Percentiles rank a stretch among this genome's conserved stretches.
Conservation (phyloP, 2,329 filamentous ascomycete genomes). For the Clonostachys sp. region DNA sequence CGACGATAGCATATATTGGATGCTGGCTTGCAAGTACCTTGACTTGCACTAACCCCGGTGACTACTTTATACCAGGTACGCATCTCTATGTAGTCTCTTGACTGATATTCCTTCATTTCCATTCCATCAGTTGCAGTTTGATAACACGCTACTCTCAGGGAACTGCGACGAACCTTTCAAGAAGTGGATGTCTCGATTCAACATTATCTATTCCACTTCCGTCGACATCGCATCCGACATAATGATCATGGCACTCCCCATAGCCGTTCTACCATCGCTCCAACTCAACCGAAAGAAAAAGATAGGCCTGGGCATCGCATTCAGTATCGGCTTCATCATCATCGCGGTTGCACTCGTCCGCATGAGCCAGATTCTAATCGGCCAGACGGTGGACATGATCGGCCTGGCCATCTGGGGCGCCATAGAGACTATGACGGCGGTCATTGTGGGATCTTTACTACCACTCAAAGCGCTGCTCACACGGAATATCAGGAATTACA, state of each 20-base stretch:
- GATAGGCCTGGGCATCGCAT: slow-evolving; percentile 30
- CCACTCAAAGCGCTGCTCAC: slow-evolving; percentile 11
- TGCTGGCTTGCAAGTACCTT: slow-evolving; percentile 8
- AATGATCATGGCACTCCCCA: slow-evolving; percentile 35
- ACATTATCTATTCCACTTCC: slow-evolving; percentile 7
- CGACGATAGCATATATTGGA: slow-evolving; percentile 8
- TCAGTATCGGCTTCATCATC: slow-evolving; percentile 29
- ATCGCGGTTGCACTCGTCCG: slow-evolving; percentile 13
- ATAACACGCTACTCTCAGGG: slow-evolving; percentile 3
- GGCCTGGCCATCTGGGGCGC: slow-evolving; percentile 17
- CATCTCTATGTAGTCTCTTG: background rate
- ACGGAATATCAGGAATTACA: slow-evolving; percentile 4
- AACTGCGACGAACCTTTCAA: slow-evolving; percentile 7
- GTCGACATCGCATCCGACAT: slow-evolving; percentile 22
- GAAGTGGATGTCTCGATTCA: slow-evolving; percentile 5
- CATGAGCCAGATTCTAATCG: slow-evolving; percentile 11
- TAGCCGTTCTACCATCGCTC: slow-evolving; percentile 33
- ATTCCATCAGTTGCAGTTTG: background rate
- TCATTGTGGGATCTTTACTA: slow-evolving; percentile 12
- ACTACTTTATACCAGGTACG: slow-evolving; percentile 6
- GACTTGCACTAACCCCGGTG: slow-evolving; percentile 5
- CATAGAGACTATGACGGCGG: slow-evolving; percentile 13
- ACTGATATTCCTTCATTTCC: background rate
- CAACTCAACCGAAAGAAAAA: slow-evolving; percentile 38
- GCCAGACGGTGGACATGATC: slow-evolving; percentile 8